Evolutionary conservation across 768 basidiomycete species (phyloP).

Genomic region (Xerocomus potaroensis): DNA sequence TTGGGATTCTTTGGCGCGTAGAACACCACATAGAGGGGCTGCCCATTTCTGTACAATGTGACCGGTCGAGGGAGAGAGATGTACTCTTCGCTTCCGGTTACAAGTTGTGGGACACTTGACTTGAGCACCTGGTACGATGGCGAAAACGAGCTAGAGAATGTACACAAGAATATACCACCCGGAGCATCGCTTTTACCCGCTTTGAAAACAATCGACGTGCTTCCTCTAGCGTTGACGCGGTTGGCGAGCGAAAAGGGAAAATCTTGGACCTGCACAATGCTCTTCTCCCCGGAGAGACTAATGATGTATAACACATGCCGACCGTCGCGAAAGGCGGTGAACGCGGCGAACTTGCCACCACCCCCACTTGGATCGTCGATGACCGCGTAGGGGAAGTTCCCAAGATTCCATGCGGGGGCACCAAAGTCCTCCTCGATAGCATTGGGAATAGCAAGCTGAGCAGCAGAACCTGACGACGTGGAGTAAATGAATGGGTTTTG

Average conservation of each 20-base stretch:
- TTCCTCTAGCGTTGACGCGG: slow-evolving; percentile 22
- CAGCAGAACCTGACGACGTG: slow-evolving; percentile 25
- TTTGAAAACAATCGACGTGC: slow-evolving; percentile 30
- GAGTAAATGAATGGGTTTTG: slow-evolving; percentile 63
- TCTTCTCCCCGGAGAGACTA: slow-evolving; percentile 22
- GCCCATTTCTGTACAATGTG: slow-evolving; percentile 34
- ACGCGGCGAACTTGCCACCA: slow-evolving; percentile 24
- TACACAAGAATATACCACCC: slow-evolving; percentile 29
- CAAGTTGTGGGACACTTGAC: slow-evolving; percentile 20
- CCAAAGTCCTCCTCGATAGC: slow-evolving; percentile 55
- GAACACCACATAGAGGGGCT: slow-evolving; percentile 56
- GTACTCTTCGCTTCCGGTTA: slow-evolving; percentile 16
- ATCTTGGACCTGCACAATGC: slow-evolving; percentile 21
- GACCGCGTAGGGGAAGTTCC: slow-evolving; percentile 43
- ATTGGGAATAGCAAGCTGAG: slow-evolving; percentile 31
- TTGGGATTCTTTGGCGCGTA: slow-evolving; percentile 64
- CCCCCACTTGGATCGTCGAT: slow-evolving; percentile 31
- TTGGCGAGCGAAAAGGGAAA: slow-evolving; percentile 33
- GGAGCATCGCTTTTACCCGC: slow-evolving; percentile 32
- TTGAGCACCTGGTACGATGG: slow-evolving; percentile 21
- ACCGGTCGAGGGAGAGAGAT: slow-evolving; percentile 50
- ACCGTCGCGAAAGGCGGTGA: slow-evolving; percentile 31
- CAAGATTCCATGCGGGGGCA: slow-evolving; percentile 52
- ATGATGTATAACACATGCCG: slow-evolving; percentile 34
- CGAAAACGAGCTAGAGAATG: slow-evolving; percentile 21